phyloP scores from a whole-genome alignment of 345 rosid genomes.

The Passiflora organensis region DNA sequence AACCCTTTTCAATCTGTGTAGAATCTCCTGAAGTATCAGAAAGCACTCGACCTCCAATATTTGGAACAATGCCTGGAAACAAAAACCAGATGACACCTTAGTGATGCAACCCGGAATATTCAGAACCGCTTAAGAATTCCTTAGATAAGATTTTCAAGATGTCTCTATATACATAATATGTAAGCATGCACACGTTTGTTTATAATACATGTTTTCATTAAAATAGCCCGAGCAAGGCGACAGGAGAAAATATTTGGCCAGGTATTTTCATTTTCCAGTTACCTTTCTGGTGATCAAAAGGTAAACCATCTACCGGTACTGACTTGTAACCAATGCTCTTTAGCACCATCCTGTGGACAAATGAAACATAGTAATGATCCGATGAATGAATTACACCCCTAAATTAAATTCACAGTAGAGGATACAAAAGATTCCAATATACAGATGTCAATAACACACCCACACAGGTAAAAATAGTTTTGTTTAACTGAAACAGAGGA shows the following conservation, averaged over 20 bases:
- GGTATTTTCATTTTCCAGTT: not conserved
- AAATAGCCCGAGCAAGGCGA: too few species aligned
- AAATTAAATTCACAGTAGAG: too few species aligned
- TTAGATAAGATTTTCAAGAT: not conserved
- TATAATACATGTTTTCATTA: too few species aligned
- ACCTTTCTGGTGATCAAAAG: constrained; percentile 83
- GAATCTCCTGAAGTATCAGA: constrained; percentile 35
- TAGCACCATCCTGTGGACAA: constrained; percentile 59
- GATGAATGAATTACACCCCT: not conserved
- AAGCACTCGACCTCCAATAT: constrained; percentile 62
- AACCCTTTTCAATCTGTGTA: constrained; percentile 46
- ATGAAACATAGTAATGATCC: not conserved
- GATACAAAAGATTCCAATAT: too few species aligned
- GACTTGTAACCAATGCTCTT: constrained; percentile 97
- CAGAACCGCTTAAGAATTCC: not conserved
- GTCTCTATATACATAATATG: too few species aligned
- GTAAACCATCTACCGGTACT: constrained; percentile 59
- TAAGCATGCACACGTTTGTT: not conserved
- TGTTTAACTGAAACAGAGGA: not conserved
- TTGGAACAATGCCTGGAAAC: constrained; percentile 71
- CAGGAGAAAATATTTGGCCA: too few species aligned
- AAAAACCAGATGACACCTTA: not conserved
- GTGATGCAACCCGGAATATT: not conserved
- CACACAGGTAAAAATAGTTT: too few species aligned
- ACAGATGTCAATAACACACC: too few species aligned